Percentiles rank a stretch among this genome's conserved stretches.
These are phyloP conservation scores for Dryadomyces quercivorus DNA, from an alignment of 2,329 filamentous ascomycete genomes.

Conservation along the genomic window DNA sequence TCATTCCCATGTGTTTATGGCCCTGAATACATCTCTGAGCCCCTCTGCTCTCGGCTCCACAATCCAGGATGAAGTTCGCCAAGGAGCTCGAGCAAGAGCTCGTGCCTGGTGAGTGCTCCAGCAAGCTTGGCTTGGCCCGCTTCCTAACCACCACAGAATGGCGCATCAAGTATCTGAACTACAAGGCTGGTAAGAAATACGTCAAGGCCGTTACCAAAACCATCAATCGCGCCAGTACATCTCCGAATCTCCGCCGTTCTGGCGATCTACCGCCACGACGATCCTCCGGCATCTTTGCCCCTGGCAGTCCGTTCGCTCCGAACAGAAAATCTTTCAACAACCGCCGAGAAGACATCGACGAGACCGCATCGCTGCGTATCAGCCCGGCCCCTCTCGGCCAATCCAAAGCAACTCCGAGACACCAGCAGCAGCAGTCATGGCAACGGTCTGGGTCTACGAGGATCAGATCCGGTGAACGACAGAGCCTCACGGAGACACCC, in stretches of 20 bases:
- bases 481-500: constrained; percentile 25
- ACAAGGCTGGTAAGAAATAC: constrained; percentile 91
- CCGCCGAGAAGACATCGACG: constrained; percentile 10
- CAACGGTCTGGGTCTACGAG: background rate
- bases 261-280: constrained; percentile 21
- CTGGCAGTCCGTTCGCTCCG: constrained; percentile 15
- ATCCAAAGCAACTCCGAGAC: constrained; percentile 2
- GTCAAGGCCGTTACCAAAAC: constrained; percentile 72
- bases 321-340: constrained; percentile 10
- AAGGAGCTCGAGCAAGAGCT: constrained; percentile 78
- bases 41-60: background rate
- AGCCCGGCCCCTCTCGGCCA: constrained; percentile 17
- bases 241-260: constrained; percentile 27
- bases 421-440: background rate
- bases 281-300: constrained; percentile 15
- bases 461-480: constrained; percentile 19
- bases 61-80: constrained; percentile 47
- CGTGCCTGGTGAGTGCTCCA: constrained; percentile 53
- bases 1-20: background rate
- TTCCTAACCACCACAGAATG: constrained; percentile 48
- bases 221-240: constrained; percentile 46
- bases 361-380: constrained; percentile 12
- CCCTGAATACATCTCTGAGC: background rate
- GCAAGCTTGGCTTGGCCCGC: background rate
- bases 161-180: constrained; percentile 87